Percentiles rank a stretch among this genome's conserved stretches.
phyloP scores from a whole-genome alignment of 78 protist species.

The Speleostelium caveatum region DNA sequence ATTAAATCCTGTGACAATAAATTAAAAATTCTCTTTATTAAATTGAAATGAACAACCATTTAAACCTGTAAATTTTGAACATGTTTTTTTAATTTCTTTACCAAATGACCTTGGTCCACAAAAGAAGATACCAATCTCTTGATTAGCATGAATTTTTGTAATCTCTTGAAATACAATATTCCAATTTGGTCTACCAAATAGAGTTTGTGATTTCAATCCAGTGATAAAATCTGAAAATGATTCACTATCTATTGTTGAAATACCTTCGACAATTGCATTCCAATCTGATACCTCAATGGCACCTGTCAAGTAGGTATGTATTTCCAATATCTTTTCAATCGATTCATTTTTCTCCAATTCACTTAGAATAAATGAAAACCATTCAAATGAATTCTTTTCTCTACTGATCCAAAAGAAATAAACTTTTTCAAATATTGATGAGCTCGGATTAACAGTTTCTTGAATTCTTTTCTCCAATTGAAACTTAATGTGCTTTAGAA shows the following conservation, averaged over 20 bases:
- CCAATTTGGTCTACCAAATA: conserved; percentile 72
- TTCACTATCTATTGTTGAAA: conserved; percentile 28
- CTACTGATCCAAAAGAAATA: conserved; percentile 90
- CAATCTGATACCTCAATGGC: conserved; percentile 29
- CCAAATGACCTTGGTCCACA: conserved; percentile 45
- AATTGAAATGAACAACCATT: conserved; percentile 24
- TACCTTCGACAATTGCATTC: conserved; percentile 31
- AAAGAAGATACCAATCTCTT: conserved; percentile 47
- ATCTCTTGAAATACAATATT: conserved; percentile 19
- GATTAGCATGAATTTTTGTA: background rate
- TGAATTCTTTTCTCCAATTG: conserved; percentile 30
- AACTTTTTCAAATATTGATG: no score
- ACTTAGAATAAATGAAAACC: conserved; percentile 83
- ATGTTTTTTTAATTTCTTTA: background rate
- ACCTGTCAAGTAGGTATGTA: conserved; percentile 65
- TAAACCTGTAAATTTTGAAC: conserved; percentile 16
- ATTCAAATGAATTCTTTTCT: conserved; percentile 83
- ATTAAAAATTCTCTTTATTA: conserved; percentile 35
- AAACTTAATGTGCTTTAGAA: conserved; percentile 82
- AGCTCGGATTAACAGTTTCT: no score
- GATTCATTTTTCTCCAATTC: conserved; percentile 59
- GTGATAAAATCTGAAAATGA: conserved; percentile 29
- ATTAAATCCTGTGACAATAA: background rate
- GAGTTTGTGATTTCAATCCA: conserved; percentile 16
- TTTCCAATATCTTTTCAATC: conserved; percentile 32